Evolutionary conservation across 176 grass and related monocot genomes (phyloP).

Genomic region (Thinopyrum elongatum): DNA sequence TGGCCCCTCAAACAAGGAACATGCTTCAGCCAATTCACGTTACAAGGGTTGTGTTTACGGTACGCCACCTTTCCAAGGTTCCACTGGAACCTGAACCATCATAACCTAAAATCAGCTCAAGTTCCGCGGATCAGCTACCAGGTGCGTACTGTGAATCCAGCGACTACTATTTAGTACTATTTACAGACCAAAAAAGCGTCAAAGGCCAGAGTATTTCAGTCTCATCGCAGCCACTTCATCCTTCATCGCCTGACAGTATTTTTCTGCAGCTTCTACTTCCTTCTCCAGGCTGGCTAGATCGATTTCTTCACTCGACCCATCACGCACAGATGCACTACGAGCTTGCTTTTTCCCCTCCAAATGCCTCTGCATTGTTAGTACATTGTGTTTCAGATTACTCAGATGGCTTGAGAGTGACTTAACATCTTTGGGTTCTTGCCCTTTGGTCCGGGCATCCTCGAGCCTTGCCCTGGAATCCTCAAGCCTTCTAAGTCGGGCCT

Average conservation of each 20-base stretch:
- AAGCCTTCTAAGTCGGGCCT: conserved; percentile 33
- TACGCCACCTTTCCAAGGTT: background rate
- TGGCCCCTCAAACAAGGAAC: background rate
- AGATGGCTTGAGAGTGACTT: conserved; percentile 47
- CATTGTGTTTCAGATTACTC: conserved; percentile 46
- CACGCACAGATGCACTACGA: conserved; percentile 7
- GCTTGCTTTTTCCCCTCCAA: conserved; percentile 39
- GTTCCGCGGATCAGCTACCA: background rate
- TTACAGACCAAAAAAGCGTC: background rate
- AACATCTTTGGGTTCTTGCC: conserved; percentile 33
- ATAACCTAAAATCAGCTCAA: background rate
- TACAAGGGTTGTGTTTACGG: background rate
- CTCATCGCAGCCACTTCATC: conserved; percentile 46
- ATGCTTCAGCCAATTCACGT: background rate
- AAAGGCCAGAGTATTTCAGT: conserved; percentile 3
- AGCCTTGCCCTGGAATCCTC: conserved; percentile 44
- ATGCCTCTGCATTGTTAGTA: conserved; percentile 48
- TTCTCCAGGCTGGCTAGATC: conserved; percentile 41
- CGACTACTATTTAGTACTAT: background rate
- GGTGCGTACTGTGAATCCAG: background rate
- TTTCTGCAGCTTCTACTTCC: conserved; percentile 61
- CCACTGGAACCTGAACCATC: background rate
- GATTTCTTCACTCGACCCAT: conserved; percentile 12
- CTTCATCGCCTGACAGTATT: conserved; percentile 45
- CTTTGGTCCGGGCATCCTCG: conserved; percentile 46